Evolutionary conservation across 139 green algal genomes (phyloP).

Genomic region (Chlamydomonas sp.): DNA sequence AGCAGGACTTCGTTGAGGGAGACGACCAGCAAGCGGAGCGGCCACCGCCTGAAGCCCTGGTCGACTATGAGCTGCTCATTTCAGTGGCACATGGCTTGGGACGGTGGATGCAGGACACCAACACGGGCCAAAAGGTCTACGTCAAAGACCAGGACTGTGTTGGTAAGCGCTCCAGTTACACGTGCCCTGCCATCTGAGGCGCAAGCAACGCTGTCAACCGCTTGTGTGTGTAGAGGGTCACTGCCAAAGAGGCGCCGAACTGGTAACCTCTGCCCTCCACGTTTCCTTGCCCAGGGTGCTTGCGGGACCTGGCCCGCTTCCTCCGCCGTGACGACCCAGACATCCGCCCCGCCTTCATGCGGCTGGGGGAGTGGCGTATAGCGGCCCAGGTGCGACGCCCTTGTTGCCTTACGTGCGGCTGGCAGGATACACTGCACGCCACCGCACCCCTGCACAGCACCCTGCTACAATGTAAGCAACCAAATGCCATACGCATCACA

Average conservation of each 20-base stretch:
- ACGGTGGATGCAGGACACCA: constrained; percentile 43
- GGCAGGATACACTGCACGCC: too few relatives aligned
- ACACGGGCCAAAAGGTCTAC: constrained; percentile 56
- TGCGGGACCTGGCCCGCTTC: constrained; percentile 93
- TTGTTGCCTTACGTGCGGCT: neutral
- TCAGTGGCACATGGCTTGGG: constrained; percentile 83
- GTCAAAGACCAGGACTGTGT: constrained; percentile 80
- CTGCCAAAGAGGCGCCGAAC: neutral
- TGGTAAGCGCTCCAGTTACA: constrained; percentile 47
- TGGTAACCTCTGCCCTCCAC: neutral
- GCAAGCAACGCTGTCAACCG: neutral
- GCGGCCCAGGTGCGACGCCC: neutral
- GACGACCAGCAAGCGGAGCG: neutral
- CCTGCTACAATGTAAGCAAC: too few relatives aligned
- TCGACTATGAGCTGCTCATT: constrained; percentile 84
- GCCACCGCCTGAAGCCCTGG: neutral
- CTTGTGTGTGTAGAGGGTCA: neutral
- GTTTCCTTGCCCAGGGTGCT: constrained; percentile 67
- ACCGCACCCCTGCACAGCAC: too few relatives aligned
- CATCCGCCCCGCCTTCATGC: constrained; percentile 78
- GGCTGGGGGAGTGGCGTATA: constrained; percentile 72
- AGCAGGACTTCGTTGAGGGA: neutral
- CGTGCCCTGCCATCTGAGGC: neutral
- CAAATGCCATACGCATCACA: too few relatives aligned
- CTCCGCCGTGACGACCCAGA: constrained; percentile 86